These are phyloP conservation scores for Haplosporangium sp. DNA, from an alignment of 371 early-diverging fungal species.

Conservation along the genomic window DNA sequence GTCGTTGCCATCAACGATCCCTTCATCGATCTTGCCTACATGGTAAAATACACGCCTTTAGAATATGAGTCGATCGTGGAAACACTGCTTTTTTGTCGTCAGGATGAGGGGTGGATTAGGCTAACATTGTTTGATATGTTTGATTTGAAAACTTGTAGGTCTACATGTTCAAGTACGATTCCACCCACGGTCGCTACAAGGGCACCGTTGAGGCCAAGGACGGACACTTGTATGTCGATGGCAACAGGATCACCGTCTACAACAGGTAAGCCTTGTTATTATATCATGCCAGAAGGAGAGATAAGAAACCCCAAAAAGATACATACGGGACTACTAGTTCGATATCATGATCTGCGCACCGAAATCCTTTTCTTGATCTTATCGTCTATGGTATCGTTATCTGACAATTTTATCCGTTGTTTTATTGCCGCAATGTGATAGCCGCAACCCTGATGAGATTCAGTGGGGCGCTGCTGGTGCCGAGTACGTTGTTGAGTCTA, in stretches of 20 bases:
- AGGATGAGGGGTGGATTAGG: not conserved
- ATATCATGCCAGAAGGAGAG: not conserved
- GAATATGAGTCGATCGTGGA: not conserved
- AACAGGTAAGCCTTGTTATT: constrained; percentile 59
- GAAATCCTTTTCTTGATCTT: not conserved
- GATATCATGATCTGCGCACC: constrained; percentile 4
- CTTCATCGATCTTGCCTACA: constrained; percentile 95
- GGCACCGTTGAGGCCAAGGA: constrained; percentile 81
- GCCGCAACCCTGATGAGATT: constrained; percentile 85
- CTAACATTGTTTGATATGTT: not conserved
- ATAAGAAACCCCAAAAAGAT: not conserved
- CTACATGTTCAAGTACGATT: constrained; percentile 98
- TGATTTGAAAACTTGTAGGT: constrained; percentile 59
- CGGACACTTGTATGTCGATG: constrained; percentile 90
- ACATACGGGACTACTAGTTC: not conserved
- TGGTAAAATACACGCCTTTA: constrained; percentile 62
- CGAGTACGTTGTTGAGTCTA: constrained; percentile 98
- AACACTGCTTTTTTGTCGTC: not conserved
- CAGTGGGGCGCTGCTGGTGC: constrained; percentile 92
- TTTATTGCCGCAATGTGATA: constrained; percentile 8
- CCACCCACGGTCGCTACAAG: constrained; percentile 95
- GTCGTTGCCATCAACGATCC: constrained; percentile 99
- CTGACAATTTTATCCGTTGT: not conserved
- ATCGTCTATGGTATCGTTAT: constrained; percentile 24
- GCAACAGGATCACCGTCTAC: constrained; percentile 82